phyloP scores from a whole-genome alignment of 768 basidiomycete species.

The Tricholoma bakamatsutake region DNA sequence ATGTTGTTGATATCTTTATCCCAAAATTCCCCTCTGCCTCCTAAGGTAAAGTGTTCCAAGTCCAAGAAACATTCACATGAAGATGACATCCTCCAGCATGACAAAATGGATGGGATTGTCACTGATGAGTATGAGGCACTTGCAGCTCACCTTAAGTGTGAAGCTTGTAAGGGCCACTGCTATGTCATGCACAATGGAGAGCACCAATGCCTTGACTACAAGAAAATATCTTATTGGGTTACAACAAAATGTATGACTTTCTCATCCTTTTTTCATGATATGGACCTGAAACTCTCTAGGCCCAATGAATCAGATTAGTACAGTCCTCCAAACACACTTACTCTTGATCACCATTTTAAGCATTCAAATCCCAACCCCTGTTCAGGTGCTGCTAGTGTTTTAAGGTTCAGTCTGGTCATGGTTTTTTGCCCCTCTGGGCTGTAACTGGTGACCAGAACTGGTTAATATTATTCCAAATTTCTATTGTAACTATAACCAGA shows the following conservation, averaged over 20 bases:
- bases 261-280: background rate
- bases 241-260: background rate
- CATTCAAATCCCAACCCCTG: background rate
- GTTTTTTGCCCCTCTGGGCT: too few relatives aligned
- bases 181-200: background rate
- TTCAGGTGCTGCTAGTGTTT: too few relatives aligned
- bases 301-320: background rate
- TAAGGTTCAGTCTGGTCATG: too few relatives aligned
- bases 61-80: too few relatives aligned
- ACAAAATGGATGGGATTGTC: background rate
- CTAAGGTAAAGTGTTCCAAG: too few relatives aligned
- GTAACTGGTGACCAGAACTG: too few relatives aligned
- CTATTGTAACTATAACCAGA: too few relatives aligned
- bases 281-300: background rate
- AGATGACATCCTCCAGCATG: background rate
- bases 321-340: background rate
- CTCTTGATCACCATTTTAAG: background rate
- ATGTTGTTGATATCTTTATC: too few relatives aligned
- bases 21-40: too few relatives aligned
- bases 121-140: background rate
- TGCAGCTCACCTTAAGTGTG: background rate
- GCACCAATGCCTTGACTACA: background rate
- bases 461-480: too few relatives aligned
- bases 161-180: background rate
- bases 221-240: background rate